phyloP scores from a whole-genome alignment of 2,329 filamentous ascomycete genomes.

The Pseudopithomyces chartarum region DNA sequence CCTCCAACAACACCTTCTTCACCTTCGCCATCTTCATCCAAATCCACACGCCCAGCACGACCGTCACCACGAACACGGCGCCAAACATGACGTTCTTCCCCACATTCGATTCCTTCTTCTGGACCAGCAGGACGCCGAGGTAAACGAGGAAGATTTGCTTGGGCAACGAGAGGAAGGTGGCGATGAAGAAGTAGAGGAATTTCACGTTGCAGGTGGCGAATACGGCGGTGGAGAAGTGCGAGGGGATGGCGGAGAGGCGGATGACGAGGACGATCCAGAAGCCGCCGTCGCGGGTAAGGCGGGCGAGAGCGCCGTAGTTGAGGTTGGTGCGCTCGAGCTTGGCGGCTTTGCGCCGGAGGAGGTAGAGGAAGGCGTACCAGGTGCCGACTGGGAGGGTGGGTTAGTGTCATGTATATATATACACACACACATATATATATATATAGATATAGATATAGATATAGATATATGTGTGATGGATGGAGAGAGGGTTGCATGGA shows the following conservation, averaged over 20 bases:
- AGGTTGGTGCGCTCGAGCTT: slow-evolving; percentile 43
- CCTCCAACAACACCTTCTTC: slow-evolving; percentile 39
- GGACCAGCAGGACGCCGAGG: slow-evolving; percentile 38
- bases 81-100: slow-evolving; percentile 39
- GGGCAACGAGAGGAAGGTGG: slow-evolving; percentile 39
- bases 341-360: slow-evolving; percentile 33
- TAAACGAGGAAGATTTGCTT: slow-evolving; percentile 45
- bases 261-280: slow-evolving; percentile 43
- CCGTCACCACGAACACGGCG: slow-evolving; percentile 34
- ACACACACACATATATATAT: no score
- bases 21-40: slow-evolving; percentile 40
- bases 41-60: slow-evolving; percentile 38
- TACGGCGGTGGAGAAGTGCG: slow-evolving; percentile 42
- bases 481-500: background rate
- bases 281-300: slow-evolving; percentile 40
- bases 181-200: slow-evolving; percentile 42
- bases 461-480: no score
- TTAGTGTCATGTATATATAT: background rate
- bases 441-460: no score
- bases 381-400: slow-evolving; percentile 35
- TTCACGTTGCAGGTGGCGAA: slow-evolving; percentile 45
- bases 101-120: slow-evolving; percentile 28
- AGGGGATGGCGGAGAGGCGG: slow-evolving; percentile 39
- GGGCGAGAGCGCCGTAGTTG: slow-evolving; percentile 43
- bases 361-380: slow-evolving; percentile 43